Evolutionary conservation across 1,139 yeast genomes (phyloP).

Genomic region (Diutina neorugosa): DNA sequence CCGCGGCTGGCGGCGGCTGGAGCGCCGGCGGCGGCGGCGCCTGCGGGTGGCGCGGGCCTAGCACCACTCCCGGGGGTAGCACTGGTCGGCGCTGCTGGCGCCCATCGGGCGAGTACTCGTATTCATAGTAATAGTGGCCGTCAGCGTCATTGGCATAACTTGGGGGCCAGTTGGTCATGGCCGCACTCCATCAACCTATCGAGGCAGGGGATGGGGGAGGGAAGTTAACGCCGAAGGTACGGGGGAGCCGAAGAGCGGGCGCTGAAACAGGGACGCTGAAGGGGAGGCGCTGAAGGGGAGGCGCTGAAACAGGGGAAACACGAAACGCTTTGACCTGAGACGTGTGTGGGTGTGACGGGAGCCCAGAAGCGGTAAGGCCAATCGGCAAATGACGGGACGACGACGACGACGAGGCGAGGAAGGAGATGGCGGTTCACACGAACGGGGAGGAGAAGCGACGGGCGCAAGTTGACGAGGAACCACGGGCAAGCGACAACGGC

Average conservation of each 20-base stretch:
- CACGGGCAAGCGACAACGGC: too few relatives aligned
- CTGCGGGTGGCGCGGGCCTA: neutral
- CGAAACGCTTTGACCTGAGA: too few relatives aligned
- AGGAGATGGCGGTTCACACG: too few relatives aligned
- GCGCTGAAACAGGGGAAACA: too few relatives aligned
- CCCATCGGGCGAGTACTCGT: neutral
- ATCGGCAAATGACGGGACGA: too few relatives aligned
- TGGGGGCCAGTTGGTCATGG: conserved; percentile 3
- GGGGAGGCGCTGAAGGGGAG: too few relatives aligned
- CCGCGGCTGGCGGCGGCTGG: neutral
- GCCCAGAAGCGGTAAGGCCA: too few relatives aligned
- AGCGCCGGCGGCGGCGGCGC: neutral
- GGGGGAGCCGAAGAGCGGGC: neutral
- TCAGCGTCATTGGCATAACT: neutral
- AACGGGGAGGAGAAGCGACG: neutral
- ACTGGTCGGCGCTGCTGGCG: neutral
- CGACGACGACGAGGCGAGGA: too few relatives aligned
- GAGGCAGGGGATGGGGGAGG: neutral
- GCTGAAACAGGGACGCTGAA: too few relatives aligned
- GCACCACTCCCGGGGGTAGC: neutral
- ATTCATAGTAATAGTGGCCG: conserved; percentile 1
- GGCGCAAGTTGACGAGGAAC: neutral
- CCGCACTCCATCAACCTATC: neutral
- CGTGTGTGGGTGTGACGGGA: too few relatives aligned
- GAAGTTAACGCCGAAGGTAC: neutral